Evolutionary conservation across 2,329 filamentous ascomycete genomes (phyloP).

Genomic region (Pestalotiopsis fici): DNA sequence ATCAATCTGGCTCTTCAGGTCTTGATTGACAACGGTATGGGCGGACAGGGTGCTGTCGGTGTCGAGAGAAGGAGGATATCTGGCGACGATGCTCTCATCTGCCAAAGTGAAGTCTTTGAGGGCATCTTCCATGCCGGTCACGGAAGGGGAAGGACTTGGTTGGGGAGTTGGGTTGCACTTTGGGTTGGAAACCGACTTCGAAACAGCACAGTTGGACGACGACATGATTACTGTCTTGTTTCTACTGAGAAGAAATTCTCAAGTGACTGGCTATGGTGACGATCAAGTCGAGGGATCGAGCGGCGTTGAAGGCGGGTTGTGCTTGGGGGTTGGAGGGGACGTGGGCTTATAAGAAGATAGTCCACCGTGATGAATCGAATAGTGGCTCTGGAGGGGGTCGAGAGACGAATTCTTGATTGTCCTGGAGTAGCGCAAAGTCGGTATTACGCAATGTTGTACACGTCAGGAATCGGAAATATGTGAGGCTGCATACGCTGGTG

Average conservation of each 20-base stretch:
- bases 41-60: slow-evolving; percentile 4
- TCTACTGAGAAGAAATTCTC: neutral
- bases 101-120: neutral
- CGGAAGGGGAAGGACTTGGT: neutral
- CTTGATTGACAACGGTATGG: neutral
- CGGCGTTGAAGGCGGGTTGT: neutral
- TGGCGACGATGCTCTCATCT: neutral
- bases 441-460: neutral
- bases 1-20: neutral
- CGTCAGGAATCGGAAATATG: neutral
- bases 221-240: neutral
- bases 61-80: slow-evolving; percentile 6
- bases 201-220: neutral
- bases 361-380: too few species aligned
- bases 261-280: neutral
- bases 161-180: neutral
- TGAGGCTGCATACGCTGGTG: neutral
- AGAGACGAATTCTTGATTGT: neutral
- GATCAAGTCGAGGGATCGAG: neutral
- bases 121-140: neutral
- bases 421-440: neutral
- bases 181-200: neutral
- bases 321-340: too few species aligned
- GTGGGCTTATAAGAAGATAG: too few species aligned
- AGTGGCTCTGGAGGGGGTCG: neutral